A percentile compares a stretch with the other conserved stretches of the same genome.
Evolutionary conservation across 2,329 filamentous ascomycete genomes (phyloP).

Genomic region (Phyllosticta citriasiana): DNA sequence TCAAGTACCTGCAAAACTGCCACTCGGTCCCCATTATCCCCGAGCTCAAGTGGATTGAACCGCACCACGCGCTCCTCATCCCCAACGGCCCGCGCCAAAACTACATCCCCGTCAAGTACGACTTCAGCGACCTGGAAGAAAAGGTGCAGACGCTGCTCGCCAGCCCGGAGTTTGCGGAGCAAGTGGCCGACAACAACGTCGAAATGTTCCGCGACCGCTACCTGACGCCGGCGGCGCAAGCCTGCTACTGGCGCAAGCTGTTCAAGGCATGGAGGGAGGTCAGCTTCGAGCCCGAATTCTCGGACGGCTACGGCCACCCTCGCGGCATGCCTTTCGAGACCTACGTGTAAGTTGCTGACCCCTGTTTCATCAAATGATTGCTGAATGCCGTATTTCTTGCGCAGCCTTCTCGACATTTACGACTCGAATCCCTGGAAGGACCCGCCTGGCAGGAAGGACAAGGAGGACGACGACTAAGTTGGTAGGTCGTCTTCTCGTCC

Average conservation of each 20-base stretch:
- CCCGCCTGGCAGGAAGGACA: background rate
- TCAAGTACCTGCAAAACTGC: slow-evolving; percentile 26
- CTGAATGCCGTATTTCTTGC: background rate
- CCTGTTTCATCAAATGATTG: background rate
- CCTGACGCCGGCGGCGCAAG: slow-evolving; percentile 44
- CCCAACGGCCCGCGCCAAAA: slow-evolving; percentile 39
- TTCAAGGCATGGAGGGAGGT: slow-evolving; percentile 29
- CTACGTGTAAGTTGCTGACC: slow-evolving; percentile 3
- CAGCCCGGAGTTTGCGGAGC: slow-evolving; percentile 35
- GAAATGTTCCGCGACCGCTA: slow-evolving; percentile 43
- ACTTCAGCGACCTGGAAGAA: slow-evolving; percentile 31
- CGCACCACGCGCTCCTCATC: slow-evolving; percentile 38
- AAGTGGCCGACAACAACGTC: slow-evolving; percentile 41
- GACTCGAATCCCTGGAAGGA: slow-evolving; percentile 8
- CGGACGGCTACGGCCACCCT: slow-evolving; percentile 3
- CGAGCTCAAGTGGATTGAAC: slow-evolving; percentile 38
- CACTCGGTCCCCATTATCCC: slow-evolving; percentile 40
- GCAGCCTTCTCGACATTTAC: slow-evolving; percentile 7
- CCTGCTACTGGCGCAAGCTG: slow-evolving; percentile 46
- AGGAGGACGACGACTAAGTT: background rate
- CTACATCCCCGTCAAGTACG: slow-evolving; percentile 38
- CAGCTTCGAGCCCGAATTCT: slow-evolving; percentile 19
- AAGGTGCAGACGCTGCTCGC: slow-evolving; percentile 33
- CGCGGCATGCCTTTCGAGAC: slow-evolving; percentile 9
- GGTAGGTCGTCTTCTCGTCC: background rate